These are phyloP conservation scores for Chaetoceros tenuissimus DNA, from an alignment of 108 stramenopile species.

Conservation along the genomic window DNA sequence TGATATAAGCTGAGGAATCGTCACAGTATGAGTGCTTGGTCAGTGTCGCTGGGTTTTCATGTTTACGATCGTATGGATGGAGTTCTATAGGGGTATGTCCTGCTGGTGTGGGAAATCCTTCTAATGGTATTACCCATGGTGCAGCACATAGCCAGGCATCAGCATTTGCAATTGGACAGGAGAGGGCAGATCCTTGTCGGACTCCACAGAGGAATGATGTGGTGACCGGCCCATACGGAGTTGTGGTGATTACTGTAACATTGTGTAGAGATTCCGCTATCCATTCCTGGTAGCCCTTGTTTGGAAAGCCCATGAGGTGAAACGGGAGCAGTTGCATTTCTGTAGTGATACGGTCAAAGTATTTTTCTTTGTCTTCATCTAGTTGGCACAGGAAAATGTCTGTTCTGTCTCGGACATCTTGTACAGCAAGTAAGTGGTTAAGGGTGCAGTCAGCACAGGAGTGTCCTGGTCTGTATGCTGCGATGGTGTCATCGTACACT, in stretches of 20 bases:
- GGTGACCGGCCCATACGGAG: neutral
- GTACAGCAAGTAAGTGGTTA: neutral
- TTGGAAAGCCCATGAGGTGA: neutral
- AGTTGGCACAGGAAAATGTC: neutral
- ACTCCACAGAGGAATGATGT: neutral
- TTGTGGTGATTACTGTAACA: neutral
- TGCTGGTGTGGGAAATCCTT: neutral
- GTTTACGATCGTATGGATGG: neutral
- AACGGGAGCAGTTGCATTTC: neutral
- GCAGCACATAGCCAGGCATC: neutral
- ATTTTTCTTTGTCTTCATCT: constrained; percentile 5
- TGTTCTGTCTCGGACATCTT: neutral
- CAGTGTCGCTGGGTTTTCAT: neutral
- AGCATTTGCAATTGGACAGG: neutral
- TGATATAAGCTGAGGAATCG: neutral
- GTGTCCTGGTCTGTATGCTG: neutral
- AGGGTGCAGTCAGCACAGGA: neutral
- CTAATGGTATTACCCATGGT: neutral
- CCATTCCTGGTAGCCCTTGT: neutral
- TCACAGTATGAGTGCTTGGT: neutral
- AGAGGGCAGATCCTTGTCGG: neutral
- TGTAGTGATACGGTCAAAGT: constrained; percentile 3
- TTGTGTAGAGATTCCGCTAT: neutral
- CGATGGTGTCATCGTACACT: neutral
- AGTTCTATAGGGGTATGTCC: neutral